Evolutionary conservation across 2,329 filamentous ascomycete genomes (phyloP).

Genomic region (Piedraia hortae): DNA sequence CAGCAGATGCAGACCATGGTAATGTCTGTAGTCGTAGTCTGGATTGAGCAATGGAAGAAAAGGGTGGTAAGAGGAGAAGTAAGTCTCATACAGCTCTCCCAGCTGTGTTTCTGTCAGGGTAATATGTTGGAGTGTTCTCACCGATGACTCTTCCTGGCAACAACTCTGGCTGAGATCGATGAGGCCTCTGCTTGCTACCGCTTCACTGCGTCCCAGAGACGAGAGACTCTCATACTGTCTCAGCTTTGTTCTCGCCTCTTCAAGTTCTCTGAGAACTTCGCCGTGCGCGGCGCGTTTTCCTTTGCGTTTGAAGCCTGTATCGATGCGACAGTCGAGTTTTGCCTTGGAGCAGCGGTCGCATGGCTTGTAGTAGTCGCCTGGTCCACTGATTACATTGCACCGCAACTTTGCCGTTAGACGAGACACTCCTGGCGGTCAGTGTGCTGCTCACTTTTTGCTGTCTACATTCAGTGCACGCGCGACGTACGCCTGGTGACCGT

Average conservation of each 20-base stretch:
- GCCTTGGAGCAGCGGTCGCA: constrained; percentile 56
- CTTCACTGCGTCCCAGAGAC: constrained; percentile 13
- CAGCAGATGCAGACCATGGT: constrained; percentile 48
- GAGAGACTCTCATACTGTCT: constrained; percentile 9
- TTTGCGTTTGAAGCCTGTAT: constrained; percentile 64
- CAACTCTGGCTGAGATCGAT: constrained; percentile 14
- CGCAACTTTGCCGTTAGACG: constrained; percentile 42
- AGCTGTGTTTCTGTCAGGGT: constrained; percentile 17
- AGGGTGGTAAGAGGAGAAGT: constrained; percentile 48
- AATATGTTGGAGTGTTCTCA: constrained; percentile 23
- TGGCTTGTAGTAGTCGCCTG: constrained; percentile 30
- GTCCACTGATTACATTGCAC: constrained; percentile 61
- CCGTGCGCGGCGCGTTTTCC: constrained; percentile 62
- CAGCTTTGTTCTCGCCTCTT: constrained; percentile 19
- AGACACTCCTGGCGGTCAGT: constrained; percentile 1
- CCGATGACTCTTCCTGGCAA: constrained; percentile 15
- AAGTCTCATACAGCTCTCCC: constrained; percentile 38
- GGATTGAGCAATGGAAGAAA: constrained; percentile 56
- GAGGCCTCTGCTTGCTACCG: constrained; percentile 13
- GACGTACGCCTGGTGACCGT: no score
- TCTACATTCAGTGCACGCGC: constrained; percentile 63
- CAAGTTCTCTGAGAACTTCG: constrained; percentile 66
- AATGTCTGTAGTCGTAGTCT: constrained; percentile 19
- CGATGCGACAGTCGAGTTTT: constrained; percentile 61
- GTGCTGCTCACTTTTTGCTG: constrained; percentile 43